Evolutionary conservation across 2,329 filamentous ascomycete species (phyloP), one percentile per base, ranked within the genome.

Genomic region (Alternaria metachromatica): DNA sequence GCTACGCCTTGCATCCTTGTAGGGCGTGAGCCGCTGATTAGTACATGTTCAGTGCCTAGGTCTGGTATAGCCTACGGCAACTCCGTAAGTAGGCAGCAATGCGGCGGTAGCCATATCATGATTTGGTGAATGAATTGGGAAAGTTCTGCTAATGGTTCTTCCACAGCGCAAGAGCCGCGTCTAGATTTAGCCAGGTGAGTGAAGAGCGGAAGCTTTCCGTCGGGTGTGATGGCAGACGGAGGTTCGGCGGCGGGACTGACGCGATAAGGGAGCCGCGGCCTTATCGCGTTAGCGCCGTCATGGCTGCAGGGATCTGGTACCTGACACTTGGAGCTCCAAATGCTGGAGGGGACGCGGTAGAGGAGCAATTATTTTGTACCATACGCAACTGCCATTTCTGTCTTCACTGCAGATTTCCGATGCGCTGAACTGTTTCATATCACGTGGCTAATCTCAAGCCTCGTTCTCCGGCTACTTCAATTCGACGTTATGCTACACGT

Each of bases 401-500:
- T 9, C 25, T 28, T 30, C 20, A 7, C 23, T 33, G 25, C 18
- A 6, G 3, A 37, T 20, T 25, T 49, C 58, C 15, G 23, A 56
- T 21, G 44, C 18, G 57, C 21, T 63, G 33, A 25, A 44, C n/a
- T 23, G 11, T 23, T 49, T 46, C 28, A 46, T 43, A 33, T 48
- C 45, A n/a, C 58, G 60, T 44, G 30, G 46, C 44, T 18, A n/a
- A 26, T 33, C 12, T 12, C 41, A 51, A 18, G 37, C 33, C 2
- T 44, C 48, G 15, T 55, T 44, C 7, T 15, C 46, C 44, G 41
- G 13, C 60, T 33, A 18, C n/a, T 13, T 15, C 43, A 45, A 15
- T 25, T 18, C 4, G 25, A 51, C 41, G 50, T 60, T 58, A 78
- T 78, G 78, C 73, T 72, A 78, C 73, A 80, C 78, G 78, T 80